Conservation (phyloP, 306 rosid genomes). For the Cercis canadensis region DNA sequence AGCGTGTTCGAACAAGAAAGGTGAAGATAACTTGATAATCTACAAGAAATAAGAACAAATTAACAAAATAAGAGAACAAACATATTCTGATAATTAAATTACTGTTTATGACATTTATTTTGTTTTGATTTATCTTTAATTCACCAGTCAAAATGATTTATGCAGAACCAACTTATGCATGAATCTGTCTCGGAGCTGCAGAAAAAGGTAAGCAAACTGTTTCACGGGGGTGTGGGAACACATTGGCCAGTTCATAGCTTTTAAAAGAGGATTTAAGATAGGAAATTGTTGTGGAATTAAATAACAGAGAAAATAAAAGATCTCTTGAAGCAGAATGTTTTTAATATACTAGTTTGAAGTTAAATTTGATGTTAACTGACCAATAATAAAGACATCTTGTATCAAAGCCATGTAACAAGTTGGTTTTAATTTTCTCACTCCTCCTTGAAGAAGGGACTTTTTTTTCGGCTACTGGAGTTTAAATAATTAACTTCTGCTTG, state of each 20-base stretch:
- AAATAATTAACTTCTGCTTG: background rate
- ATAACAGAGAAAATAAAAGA: too few relatives aligned
- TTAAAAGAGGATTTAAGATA: background rate
- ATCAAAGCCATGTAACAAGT: background rate
- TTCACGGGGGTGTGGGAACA: too few relatives aligned
- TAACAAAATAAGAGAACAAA: background rate
- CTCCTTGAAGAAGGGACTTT: too few relatives aligned
- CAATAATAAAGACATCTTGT: background rate
- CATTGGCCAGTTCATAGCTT: too few relatives aligned
- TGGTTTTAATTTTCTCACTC: background rate
- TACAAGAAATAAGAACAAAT: background rate
- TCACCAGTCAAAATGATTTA: slow-evolving; percentile 1
- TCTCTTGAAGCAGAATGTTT: background rate
- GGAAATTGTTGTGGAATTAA: too few relatives aligned
- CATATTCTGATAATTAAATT: background rate
- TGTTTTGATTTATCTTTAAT: background rate
- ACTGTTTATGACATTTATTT: background rate
- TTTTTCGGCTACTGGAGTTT: background rate
- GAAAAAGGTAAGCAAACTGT: slow-evolving; percentile 76
- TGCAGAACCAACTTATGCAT: slow-evolving; percentile 85
- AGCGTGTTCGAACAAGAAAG: slow-evolving; percentile 79
- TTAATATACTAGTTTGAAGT: background rate
- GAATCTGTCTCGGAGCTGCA: slow-evolving; percentile 74
- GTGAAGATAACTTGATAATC: slow-evolving; percentile 37
- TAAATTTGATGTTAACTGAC: background rate